These are phyloP conservation scores for Vitis hybrid DNA, from an alignment of 177 flowering plant genomes.

Conservation along the genomic window DNA sequence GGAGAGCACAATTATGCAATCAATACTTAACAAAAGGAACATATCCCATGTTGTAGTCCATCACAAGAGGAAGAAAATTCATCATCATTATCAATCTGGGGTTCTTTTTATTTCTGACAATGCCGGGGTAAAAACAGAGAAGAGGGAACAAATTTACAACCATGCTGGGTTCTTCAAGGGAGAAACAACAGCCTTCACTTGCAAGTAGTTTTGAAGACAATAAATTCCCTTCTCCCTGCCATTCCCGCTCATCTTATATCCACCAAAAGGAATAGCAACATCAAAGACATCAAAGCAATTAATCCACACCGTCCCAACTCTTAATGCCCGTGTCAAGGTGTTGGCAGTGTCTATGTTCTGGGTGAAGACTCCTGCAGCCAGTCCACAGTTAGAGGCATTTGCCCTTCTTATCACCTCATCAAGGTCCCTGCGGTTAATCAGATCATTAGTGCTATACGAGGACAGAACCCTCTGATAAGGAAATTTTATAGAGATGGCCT, in stretches of 20 bases:
- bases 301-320: slow-evolving; percentile 32
- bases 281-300: slow-evolving; percentile 34
- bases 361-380: slow-evolving; percentile 39
- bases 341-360: neutral
- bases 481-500: neutral
- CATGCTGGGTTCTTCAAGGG: slow-evolving; percentile 15
- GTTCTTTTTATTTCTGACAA: too few species aligned
- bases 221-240: slow-evolving; percentile 8
- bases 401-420: slow-evolving; percentile 58
- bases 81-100: too few species aligned
- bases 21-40: too few species aligned
- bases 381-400: slow-evolving; percentile 41
- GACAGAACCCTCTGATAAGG: neutral
- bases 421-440: slow-evolving; percentile 33
- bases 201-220: slow-evolving; percentile 29
- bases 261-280: slow-evolving; percentile 41
- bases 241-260: slow-evolving; percentile 16
- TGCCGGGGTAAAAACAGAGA: too few species aligned
- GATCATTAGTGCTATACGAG: neutral
- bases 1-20: too few species aligned
- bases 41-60: too few species aligned
- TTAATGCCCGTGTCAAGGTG: slow-evolving; percentile 19
- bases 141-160: too few species aligned
- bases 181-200: slow-evolving; percentile 35
- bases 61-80: too few species aligned